Percentiles rank a stretch among this genome's conserved stretches.
phyloP scores from a whole-genome alignment of 345 rosid genomes.

The Lenwebbia sp. region DNA sequence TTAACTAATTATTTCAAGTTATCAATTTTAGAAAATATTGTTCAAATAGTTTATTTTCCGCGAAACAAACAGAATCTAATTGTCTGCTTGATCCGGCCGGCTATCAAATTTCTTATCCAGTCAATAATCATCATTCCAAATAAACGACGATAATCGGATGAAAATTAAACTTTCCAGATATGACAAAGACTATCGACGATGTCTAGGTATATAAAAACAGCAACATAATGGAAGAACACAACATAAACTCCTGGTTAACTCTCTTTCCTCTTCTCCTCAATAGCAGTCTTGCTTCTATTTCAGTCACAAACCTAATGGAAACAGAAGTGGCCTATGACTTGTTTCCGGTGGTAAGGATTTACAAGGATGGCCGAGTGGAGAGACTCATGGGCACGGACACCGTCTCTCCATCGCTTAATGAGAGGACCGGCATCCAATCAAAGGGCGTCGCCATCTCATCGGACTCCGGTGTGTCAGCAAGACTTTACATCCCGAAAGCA shows the following conservation, averaged over 20 bases:
- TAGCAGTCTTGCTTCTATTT: background rate
- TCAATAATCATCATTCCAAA: background rate
- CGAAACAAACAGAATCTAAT: too few species aligned
- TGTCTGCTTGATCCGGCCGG: too few species aligned
- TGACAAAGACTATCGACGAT: background rate
- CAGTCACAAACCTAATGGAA: background rate
- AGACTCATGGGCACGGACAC: constrained; percentile 10
- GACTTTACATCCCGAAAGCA: constrained; percentile 19
- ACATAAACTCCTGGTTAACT: background rate
- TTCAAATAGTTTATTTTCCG: too few species aligned
- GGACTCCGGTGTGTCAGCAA: constrained; percentile 6
- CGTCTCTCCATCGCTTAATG: too few species aligned
- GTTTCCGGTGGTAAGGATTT: constrained; percentile 5
- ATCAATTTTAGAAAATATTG: too few species aligned
- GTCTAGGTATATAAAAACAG: background rate
- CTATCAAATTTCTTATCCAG: background rate
- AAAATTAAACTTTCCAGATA: background rate
- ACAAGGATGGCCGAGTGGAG: constrained; percentile 22
- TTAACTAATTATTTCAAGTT: too few species aligned
- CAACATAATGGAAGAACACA: background rate
- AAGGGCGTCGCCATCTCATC: constrained; percentile 12
- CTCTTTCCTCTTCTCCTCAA: background rate
- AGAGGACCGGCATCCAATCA: too few species aligned
- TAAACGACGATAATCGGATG: background rate
- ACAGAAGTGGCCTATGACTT: constrained; percentile 6